These are phyloP conservation scores for Candida hispaniensis DNA, from an alignment of 805 yeast genomes.

Conservation along the genomic window DNA sequence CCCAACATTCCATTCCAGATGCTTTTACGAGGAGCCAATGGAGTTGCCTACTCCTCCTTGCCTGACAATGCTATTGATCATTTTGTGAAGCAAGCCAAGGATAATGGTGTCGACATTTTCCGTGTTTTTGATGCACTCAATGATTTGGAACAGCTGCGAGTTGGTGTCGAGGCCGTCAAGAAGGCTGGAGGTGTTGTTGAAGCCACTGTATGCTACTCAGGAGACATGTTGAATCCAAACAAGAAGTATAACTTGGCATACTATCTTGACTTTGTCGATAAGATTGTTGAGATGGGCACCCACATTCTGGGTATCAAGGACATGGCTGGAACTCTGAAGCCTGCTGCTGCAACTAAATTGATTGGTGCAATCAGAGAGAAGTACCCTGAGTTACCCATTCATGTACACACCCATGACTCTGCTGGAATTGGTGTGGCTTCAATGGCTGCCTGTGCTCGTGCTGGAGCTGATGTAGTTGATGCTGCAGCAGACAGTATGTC, in stretches of 20 bases:
- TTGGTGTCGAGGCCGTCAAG: slow-evolving; percentile 95
- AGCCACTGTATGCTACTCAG: slow-evolving; percentile 96
- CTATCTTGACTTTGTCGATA: slow-evolving; percentile 70
- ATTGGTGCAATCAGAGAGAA: slow-evolving; percentile 70
- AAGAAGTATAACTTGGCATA: slow-evolving; percentile 93
- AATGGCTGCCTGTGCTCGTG: slow-evolving; percentile 85
- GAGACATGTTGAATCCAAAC: slow-evolving; percentile 93
- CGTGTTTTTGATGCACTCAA: slow-evolving; percentile 96
- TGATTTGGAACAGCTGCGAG: slow-evolving; percentile 91
- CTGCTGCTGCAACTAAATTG: slow-evolving; percentile 78
- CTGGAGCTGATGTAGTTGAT: slow-evolving; percentile 98
- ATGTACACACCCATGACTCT: slow-evolving; percentile 97
- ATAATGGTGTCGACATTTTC: slow-evolving; percentile 92
- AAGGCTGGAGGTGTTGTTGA: slow-evolving; percentile 98
- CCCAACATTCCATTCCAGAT: slow-evolving; percentile 99
- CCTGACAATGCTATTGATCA: slow-evolving; percentile 99
- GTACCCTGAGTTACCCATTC: slow-evolving; percentile 92
- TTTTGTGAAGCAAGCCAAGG: slow-evolving; percentile 89
- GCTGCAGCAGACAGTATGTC: slow-evolving; percentile 96
- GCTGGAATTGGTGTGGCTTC: slow-evolving; percentile 99
- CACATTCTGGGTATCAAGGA: slow-evolving; percentile 96
- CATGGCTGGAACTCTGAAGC: slow-evolving; percentile 99
- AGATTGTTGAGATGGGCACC: slow-evolving; percentile 87
- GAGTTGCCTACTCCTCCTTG: slow-evolving; percentile 94
- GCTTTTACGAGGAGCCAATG: slow-evolving; percentile 98